Conservation (phyloP, 345 rosid species). For the Lepidium africanum region DNA sequence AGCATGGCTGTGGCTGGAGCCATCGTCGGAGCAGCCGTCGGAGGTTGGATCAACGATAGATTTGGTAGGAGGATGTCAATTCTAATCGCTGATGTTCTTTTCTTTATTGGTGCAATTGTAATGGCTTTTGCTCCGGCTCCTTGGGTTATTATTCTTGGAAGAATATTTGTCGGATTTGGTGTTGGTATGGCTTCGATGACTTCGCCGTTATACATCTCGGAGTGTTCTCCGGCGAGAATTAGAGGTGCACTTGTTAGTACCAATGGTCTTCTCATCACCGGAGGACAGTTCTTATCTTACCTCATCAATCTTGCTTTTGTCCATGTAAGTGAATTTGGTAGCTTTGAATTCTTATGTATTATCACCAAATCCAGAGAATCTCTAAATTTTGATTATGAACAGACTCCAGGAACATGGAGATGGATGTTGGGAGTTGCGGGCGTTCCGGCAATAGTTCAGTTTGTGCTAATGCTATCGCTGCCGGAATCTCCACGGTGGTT, state of each 20-base stretch:
- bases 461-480: constrained; percentile 51
- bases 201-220: constrained; percentile 84
- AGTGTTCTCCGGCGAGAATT: constrained; percentile 83
- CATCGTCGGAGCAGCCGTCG: constrained; percentile 73
- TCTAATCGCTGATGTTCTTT: constrained; percentile 50
- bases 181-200: constrained; percentile 99
- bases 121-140: constrained; percentile 78
- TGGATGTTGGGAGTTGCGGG: constrained; percentile 94
- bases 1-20: constrained; percentile 92
- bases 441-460: constrained; percentile 56
- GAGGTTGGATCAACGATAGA: constrained; percentile 73
- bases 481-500: constrained; percentile 96
- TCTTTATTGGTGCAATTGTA: constrained; percentile 55
- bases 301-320: constrained; percentile 79
- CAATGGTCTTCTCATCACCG: constrained; percentile 72
- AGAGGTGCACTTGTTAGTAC: constrained; percentile 88
- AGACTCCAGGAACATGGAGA: constrained; percentile 79
- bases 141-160: constrained; percentile 60
- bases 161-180: constrained; percentile 78
- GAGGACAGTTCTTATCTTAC: constrained; percentile 81
- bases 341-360: neutral
- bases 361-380: neutral
- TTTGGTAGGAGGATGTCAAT: constrained; percentile 65
- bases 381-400: neutral
- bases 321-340: constrained; percentile 29